Base-by-base conservation (phyloP, 805 yeast genomes). In the Komagataella mondaviorum region DNA sequence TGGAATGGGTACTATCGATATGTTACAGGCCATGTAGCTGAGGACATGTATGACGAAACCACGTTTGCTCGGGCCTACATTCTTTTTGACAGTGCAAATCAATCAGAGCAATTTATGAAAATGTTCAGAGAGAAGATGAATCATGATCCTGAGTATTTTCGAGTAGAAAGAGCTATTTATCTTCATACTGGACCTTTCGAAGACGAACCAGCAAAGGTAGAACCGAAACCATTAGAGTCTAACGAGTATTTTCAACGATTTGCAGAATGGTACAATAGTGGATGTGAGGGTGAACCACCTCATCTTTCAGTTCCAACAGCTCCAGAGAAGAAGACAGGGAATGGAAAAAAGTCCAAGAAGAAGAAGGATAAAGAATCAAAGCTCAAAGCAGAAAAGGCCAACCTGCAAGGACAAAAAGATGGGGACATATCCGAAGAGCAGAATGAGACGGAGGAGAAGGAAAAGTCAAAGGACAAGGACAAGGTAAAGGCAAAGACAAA, bases 321-420 rank as follows among this genome's bases (percentile, higher is more conserved):
- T 23, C 6, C 51, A 3, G 30, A 53, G 16, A 51, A 46, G 48
- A 56, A 55, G 39, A 51, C 49, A 30, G 56, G 55, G 43, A 54
- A 51, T 43, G 51, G 51, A 48, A 47, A 54, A 44, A 52, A 51
- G 14, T n/a, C 22, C 18, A 49, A 55, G 45, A 50, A 51, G 48
- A 50, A 53, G 48, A 51, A 49, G 43, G 50, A 52, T 49, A 49
- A 50, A n/a, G 46, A 44, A n/a, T 17, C 46, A 7, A 44, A 44
- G 16, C 10, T 10, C 17, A 44, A 44, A 3, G 20, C 10, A n/a
- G 46, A 12, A 12, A 20, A 44, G 23, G 23, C 46, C 46, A 44
- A 44, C 6, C 16, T 6, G 1, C 46, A 20, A 17, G 23, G n/a
- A 44, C 46, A 18, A 17, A 10, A 20, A 17, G 20, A 44, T 10